phyloP scores from a whole-genome alignment of 2,329 filamentous ascomycete genomes.

The Pseudogymnoascus sp. region DNA sequence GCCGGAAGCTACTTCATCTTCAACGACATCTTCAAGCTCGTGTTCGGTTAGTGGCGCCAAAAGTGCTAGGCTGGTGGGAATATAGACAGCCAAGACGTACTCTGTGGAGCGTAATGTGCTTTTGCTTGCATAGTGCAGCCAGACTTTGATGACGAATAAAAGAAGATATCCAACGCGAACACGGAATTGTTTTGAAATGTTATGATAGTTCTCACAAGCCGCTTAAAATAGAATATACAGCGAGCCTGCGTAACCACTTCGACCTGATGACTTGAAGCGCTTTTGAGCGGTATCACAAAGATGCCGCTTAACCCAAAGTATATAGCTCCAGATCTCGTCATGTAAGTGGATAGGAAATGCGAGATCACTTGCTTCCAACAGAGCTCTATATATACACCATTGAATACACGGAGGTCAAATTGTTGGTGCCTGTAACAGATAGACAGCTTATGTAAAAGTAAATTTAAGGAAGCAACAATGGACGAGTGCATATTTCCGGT shows the following conservation, averaged over 20 bases:
- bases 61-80: not conserved
- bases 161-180: not conserved
- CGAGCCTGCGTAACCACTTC: not conserved
- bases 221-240: not conserved
- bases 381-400: not conserved
- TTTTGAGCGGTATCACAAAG: not conserved
- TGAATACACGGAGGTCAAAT: not conserved
- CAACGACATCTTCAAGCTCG: conserved; percentile 92
- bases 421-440: not conserved
- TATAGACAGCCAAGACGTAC: not conserved
- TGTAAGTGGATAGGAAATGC: not conserved
- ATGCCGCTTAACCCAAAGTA: not conserved
- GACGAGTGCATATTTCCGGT: conserved; percentile 1
- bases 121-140: conserved; percentile 4
- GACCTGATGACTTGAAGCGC: not conserved
- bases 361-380: not conserved
- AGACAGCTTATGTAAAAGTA: not conserved
- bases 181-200: not conserved
- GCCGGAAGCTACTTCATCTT: conserved; percentile 71
- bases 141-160: conserved; percentile 5
- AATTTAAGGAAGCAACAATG: not conserved
- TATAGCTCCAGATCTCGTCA: not conserved
- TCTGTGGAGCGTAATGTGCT: not conserved
- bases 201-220: not conserved
- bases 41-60: conserved; percentile 47